These are phyloP conservation scores for Castanea sativa DNA, from an alignment of 306 rosid species.

Conservation along the genomic window DNA sequence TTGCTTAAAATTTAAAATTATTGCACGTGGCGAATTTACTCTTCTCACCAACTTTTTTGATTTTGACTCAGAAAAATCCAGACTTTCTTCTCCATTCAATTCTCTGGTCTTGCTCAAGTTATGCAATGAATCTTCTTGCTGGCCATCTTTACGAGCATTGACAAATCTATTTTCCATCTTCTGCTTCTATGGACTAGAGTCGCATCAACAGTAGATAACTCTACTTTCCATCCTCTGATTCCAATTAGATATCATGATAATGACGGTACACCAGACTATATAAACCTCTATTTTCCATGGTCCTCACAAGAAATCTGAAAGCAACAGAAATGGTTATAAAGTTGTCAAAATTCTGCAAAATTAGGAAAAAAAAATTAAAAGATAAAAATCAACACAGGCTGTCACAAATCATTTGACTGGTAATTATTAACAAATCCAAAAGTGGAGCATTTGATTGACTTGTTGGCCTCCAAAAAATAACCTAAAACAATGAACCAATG, in stretches of 20 bases:
- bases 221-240: conserved; percentile 28
- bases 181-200: conserved; percentile 27
- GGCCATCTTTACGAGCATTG: conserved; percentile 37
- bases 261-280: neutral
- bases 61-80: conserved; percentile 36
- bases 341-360: conserved; percentile 3
- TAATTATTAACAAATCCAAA: conserved; percentile 1
- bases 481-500: conserved; percentile 7
- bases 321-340: neutral
- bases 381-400: conserved; percentile 8
- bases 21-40: conserved; percentile 42
- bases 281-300: conserved; percentile 10
- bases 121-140: conserved; percentile 34
- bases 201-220: conserved; percentile 26
- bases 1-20: conserved; percentile 52
- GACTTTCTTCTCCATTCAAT: conserved; percentile 42
- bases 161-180: conserved; percentile 57
- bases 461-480: conserved; percentile 2
- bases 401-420: neutral
- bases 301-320: conserved; percentile 21
- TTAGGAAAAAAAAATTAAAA: neutral
- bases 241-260: conserved; percentile 8
- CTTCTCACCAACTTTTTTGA: conserved; percentile 56
- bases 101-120: conserved; percentile 42
- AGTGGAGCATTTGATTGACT: conserved; percentile 2